Base-by-base conservation (phyloP, 1,284 basidiomycete genomes). In the Porodaedalea pini region DNA sequence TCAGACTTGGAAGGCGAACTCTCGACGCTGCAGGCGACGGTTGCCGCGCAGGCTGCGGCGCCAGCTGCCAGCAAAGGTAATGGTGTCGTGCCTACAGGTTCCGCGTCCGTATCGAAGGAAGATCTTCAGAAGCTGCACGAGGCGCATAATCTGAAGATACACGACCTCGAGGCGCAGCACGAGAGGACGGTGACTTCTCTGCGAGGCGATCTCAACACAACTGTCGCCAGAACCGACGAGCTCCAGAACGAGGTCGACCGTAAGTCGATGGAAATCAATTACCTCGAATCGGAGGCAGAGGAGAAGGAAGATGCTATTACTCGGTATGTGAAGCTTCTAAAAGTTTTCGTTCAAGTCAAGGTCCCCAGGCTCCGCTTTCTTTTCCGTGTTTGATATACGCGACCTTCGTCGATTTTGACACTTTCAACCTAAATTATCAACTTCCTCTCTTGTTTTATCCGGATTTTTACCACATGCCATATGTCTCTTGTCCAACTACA, bases 131-230 rank as follows among this genome's bases (percentile, higher is more conserved):
- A 77, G 65, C 70, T 87, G 68, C 87, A 90, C 63, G 86, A 90
- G 68, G 90, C 88, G 4, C 90, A 90, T 69, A 92, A 89, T 66
- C 75, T 86, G 62, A 92, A 88, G 73, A 73, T 94, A 65, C 77
- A 87, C 61, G 90, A 93, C 69, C 67, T 93, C 59, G 77, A 89
- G 66, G 83, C 86, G 31, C 81, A 81, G 45, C 83, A 92, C 65
- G 83, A 86, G 50, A 85, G 83, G 64, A 73, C 75, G 34, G 71
- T 86, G 52, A 81, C 80, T 64, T 75, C 68, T 19, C 57, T 90
- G 48, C 78, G 75, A 63, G 78, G 81, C 34, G 80, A 91, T 65
- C 77, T 90, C 34, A 82, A 87, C 47, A 72, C 73, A n/a, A 75
- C 81, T 13, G 73, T 79, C 52, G 67, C 71, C 51, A 80, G 77